Evolutionary conservation across 257 asterid species (phyloP).

Genomic region (Phtheirospermum japonicum): DNA sequence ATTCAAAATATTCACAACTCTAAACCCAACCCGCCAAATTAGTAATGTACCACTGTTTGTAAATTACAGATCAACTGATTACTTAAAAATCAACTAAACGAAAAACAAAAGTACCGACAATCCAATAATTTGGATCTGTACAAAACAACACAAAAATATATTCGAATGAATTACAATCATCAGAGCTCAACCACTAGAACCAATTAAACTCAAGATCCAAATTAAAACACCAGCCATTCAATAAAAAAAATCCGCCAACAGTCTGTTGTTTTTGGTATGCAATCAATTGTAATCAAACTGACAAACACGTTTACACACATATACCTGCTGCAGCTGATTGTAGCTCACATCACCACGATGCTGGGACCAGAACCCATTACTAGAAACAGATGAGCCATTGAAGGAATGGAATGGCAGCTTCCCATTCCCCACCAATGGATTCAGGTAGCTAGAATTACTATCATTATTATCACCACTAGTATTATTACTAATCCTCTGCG

Average conservation of each 20-base stretch:
- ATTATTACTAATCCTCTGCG: conserved; percentile 45
- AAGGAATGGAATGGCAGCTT: conserved; percentile 37
- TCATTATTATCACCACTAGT: conserved; percentile 29
- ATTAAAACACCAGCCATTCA: conserved; percentile 17
- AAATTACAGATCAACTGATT: not conserved
- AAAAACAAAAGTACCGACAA: conserved; percentile 6
- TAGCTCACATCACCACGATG: conserved; percentile 61
- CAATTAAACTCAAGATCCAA: conserved; percentile 23
- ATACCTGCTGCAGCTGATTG: conserved; percentile 91
- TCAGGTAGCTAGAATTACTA: conserved; percentile 30
- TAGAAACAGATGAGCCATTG: conserved; percentile 41
- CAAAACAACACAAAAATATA: conserved; percentile 5
- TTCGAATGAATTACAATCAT: conserved; percentile 10
- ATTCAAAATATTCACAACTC: not conserved
- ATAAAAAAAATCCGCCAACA: conserved; percentile 20
- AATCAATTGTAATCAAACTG: conserved; percentile 19
- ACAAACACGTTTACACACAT: conserved; percentile 5
- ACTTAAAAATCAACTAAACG: conserved; percentile 16
- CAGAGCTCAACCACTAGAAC: conserved; percentile 16
- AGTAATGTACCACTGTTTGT: not conserved
- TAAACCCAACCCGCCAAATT: conserved; percentile 21
- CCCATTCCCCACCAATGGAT: conserved; percentile 41
- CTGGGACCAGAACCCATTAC: conserved; percentile 80
- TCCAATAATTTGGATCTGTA: conserved; percentile 26
- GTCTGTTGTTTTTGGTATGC: conserved; percentile 6